A percentile compares a stretch with the other conserved stretches of the same genome.
phyloP scores from a whole-genome alignment of 345 rosid species.

The Carallia brachiata region DNA sequence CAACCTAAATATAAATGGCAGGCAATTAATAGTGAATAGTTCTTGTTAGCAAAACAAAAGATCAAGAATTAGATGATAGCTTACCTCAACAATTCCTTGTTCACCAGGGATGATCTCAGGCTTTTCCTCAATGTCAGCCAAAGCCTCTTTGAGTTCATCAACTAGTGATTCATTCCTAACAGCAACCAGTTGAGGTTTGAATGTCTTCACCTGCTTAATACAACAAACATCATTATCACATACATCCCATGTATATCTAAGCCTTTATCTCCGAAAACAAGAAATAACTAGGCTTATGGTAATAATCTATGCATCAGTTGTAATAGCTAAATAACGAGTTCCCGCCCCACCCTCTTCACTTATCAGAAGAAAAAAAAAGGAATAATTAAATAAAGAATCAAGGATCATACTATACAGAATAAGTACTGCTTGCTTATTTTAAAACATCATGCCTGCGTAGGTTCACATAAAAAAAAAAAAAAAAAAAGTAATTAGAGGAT shows the following conservation, averaged over 20 bases:
- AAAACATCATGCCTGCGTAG: not conserved
- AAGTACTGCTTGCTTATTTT: not conserved
- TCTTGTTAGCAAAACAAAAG: slow-evolving; percentile 14
- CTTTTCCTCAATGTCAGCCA: slow-evolving; percentile 67
- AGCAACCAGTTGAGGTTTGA: slow-evolving; percentile 84
- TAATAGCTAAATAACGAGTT: not conserved
- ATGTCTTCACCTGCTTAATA: slow-evolving; percentile 66
- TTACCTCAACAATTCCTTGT: slow-evolving; percentile 83
- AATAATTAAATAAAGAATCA: not conserved
- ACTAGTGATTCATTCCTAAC: slow-evolving; percentile 71
- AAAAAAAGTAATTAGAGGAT: not conserved
- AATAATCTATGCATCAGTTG: not conserved
- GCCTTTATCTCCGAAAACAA: not conserved
- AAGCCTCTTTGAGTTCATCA: slow-evolving; percentile 78
- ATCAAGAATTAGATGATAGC: slow-evolving; percentile 8
- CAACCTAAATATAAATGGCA: slow-evolving; percentile 54
- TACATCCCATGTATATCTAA: not conserved
- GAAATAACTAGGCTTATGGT: not conserved
- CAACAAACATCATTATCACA: slow-evolving; percentile 1
- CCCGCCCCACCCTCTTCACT: no score
- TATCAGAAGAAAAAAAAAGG: no score
- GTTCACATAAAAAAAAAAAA: not conserved
- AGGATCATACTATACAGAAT: not conserved
- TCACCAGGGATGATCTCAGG: slow-evolving; percentile 97
- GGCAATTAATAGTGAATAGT: slow-evolving; percentile 13